phyloP scores from a whole-genome alignment of 1,139 yeast genomes.

The Kodamaea alishanica region DNA sequence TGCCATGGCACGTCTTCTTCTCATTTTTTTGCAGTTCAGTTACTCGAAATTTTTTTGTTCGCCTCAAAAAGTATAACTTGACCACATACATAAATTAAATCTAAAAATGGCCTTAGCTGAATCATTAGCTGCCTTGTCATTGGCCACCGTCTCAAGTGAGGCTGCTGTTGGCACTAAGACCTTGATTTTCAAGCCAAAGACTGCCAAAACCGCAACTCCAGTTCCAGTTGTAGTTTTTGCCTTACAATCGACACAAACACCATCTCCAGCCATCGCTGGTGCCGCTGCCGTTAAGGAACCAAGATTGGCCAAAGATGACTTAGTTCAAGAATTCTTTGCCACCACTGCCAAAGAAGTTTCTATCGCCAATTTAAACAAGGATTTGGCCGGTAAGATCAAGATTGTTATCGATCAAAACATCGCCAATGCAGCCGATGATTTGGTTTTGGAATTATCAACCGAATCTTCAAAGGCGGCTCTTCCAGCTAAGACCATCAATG shows the following conservation, averaged over 20 bases:
- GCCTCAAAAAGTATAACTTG: no score
- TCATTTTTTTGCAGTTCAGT: no score
- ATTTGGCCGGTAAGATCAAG: constrained; percentile 60
- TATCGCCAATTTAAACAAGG: constrained; percentile 52
- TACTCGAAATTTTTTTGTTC: no score
- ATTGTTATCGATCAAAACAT: constrained; percentile 62
- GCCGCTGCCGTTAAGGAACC: constrained; percentile 79
- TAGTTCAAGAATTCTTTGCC: constrained; percentile 64
- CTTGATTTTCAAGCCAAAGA: constrained; percentile 86
- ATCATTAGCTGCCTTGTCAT: constrained; percentile 55
- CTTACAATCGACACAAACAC: constrained; percentile 65
- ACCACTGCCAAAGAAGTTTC: constrained; percentile 65
- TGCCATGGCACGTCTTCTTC: no score
- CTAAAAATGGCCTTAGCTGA: constrained; percentile 53
- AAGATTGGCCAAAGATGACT: constrained; percentile 79
- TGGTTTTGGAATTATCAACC: constrained; percentile 56
- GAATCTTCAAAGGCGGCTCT: constrained; percentile 56
- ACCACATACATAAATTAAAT: no score
- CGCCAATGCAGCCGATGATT: constrained; percentile 33
- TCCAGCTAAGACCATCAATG: constrained; percentile 49
- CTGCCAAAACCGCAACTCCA: constrained; percentile 79
- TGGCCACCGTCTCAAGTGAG: constrained; percentile 43
- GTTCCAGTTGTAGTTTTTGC: constrained; percentile 83
- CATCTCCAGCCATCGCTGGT: constrained; percentile 60
- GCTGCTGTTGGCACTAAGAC: constrained; percentile 58